phyloP scores from a whole-genome alignment of 1,139 yeast genomes.

The Geotrichum macrosporum region DNA sequence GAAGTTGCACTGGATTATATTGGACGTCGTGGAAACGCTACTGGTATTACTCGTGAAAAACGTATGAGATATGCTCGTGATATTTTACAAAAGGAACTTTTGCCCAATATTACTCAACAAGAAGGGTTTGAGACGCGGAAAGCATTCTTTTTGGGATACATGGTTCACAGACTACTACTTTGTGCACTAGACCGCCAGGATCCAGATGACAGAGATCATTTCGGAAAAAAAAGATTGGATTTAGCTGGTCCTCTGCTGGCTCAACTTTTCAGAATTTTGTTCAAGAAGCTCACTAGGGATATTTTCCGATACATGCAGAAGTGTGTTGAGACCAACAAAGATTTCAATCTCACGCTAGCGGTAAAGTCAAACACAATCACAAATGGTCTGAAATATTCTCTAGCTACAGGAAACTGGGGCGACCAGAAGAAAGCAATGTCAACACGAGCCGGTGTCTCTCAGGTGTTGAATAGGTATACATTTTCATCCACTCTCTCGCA shows the following conservation, averaged over 20 bases:
- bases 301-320: conserved; percentile 98
- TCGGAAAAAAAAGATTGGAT: conserved; percentile 96
- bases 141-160: conserved; percentile 95
- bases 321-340: conserved; percentile 96
- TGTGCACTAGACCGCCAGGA: conserved; percentile 97
- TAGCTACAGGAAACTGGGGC: conserved; percentile 99
- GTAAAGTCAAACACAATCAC: conserved; percentile 96
- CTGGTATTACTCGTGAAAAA: conserved; percentile 94
- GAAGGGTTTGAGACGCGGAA: conserved; percentile 97
- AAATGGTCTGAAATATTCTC: conserved; percentile 92
- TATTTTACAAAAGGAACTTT: conserved; percentile 87
- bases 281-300: conserved; percentile 90
- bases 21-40: conserved; percentile 93
- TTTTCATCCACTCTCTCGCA: conserved; percentile 96
- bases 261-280: conserved; percentile 86
- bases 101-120: conserved; percentile 95
- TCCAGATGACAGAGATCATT: conserved; percentile 98
- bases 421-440: conserved; percentile 99
- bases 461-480: conserved; percentile 95
- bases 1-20: conserved; percentile 97
- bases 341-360: conserved; percentile 91
- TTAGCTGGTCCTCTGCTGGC: conserved; percentile 97
- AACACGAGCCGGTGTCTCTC: conserved; percentile 98
- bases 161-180: conserved; percentile 88
- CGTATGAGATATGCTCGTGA: conserved; percentile 98